Conservation (phyloP, 495 filamentous ascomycete genomes). For the Podospora sp. region DNA sequence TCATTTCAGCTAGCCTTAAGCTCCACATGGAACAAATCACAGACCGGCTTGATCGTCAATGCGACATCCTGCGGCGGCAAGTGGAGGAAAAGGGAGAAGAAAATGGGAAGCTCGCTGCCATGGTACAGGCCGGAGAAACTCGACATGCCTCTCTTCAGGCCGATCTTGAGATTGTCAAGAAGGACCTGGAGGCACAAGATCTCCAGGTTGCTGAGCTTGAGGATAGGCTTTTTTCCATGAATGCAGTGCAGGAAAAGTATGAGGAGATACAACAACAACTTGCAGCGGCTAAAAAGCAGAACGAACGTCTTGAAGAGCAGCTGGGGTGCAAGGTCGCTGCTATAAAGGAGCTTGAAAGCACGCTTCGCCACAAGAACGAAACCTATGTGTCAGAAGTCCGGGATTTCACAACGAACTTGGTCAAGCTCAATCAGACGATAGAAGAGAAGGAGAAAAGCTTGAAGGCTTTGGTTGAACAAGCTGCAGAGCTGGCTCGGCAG, state of each 20-base stretch:
- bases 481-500: conserved; percentile 12
- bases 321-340: conserved; percentile 15
- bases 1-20: conserved; percentile 21
- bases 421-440: conserved; percentile 26
- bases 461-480: not conserved
- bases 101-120: conserved; percentile 25
- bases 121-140: conserved; percentile 25
- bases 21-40: conserved; percentile 19
- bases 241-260: conserved; percentile 13
- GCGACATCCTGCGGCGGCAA: conserved; percentile 25
- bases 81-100: conserved; percentile 28
- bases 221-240: conserved; percentile 18
- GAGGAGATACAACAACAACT: conserved; percentile 13
- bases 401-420: conserved; percentile 18
- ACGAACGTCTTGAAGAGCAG: conserved; percentile 16
- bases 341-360: conserved; percentile 24
- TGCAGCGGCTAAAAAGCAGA: conserved; percentile 7
- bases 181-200: conserved; percentile 12
- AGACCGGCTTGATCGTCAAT: conserved; percentile 24
- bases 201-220: conserved; percentile 27
- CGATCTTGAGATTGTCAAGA: conserved; percentile 17
- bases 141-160: conserved; percentile 18
- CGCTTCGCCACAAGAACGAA: conserved; percentile 23
- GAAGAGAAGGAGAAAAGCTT: conserved; percentile 23
- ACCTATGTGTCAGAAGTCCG: conserved; percentile 12